phyloP scores from a whole-genome alignment of 495 filamentous ascomycete species.

The Cairneyella variabilis region DNA sequence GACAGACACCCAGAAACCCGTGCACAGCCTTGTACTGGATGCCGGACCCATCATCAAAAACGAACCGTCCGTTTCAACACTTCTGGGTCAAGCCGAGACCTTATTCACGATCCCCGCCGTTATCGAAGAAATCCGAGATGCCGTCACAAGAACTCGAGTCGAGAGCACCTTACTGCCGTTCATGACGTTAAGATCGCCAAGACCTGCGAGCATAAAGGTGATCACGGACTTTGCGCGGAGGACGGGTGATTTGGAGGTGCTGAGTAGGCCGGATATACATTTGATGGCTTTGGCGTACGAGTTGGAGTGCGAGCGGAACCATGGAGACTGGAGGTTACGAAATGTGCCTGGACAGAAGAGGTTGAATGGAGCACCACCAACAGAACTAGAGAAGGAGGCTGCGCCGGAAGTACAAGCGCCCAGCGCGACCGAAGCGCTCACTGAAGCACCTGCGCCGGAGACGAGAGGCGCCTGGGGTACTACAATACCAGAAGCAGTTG shows the following conservation, averaged over 20 bases:
- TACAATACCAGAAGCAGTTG: conserved; percentile 21
- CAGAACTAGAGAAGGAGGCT: conserved; percentile 30
- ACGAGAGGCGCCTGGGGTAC: conserved; percentile 31
- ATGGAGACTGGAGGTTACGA: conserved; percentile 77
- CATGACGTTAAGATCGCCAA: conserved; percentile 68
- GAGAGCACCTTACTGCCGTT: conserved; percentile 84
- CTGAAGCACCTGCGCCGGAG: conserved; percentile 15
- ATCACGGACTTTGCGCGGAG: conserved; percentile 82
- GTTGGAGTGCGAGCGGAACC: conserved; percentile 77
- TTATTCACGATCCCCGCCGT: conserved; percentile 85
- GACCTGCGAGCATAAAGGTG: conserved; percentile 67
- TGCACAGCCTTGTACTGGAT: conserved; percentile 85
- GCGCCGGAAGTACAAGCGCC: conserved; percentile 22
- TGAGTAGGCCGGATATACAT: conserved; percentile 85
- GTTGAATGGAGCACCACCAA: conserved; percentile 66
- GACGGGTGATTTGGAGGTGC: conserved; percentile 83
- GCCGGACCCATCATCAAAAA: conserved; percentile 90
- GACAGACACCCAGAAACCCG: conserved; percentile 53
- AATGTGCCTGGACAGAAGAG: conserved; percentile 72
- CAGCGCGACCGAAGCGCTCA: conserved; percentile 13
- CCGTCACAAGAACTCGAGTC: conserved; percentile 71
- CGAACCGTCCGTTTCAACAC: conserved; percentile 71
- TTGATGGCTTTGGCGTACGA: conserved; percentile 90
- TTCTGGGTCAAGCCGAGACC: conserved; percentile 69
- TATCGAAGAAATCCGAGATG: conserved; percentile 83